Percentiles rank a stretch among this genome's conserved stretches.
Evolutionary conservation across 202 grass and related monocot genomes (phyloP).

Genomic region (Panicum virgatum): DNA sequence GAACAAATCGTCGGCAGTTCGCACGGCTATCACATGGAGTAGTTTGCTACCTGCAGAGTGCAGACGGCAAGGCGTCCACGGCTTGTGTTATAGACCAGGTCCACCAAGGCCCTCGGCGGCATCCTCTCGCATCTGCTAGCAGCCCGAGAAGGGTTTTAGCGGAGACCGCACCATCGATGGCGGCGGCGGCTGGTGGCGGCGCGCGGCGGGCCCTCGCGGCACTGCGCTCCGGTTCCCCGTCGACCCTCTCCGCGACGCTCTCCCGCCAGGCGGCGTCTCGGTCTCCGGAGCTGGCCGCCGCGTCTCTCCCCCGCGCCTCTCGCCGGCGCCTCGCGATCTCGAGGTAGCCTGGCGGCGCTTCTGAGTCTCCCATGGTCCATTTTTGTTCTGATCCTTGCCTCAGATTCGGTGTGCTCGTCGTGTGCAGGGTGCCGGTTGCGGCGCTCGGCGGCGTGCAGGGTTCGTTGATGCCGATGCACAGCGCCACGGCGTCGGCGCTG

Average conservation of each 20-base stretch:
- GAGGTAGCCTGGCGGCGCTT: slow-evolving; percentile 43
- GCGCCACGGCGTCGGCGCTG: slow-evolving; percentile 70
- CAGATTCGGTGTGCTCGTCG: not conserved
- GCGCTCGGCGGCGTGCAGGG: slow-evolving; percentile 58
- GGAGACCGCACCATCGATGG: slow-evolving; percentile 33
- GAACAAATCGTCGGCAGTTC: not conserved
- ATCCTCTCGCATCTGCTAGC: not conserved
- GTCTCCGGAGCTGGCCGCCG: slow-evolving; percentile 15
- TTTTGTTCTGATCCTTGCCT: slow-evolving; percentile 14
- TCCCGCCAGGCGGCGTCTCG: slow-evolving; percentile 35
- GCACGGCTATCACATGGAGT: not conserved
- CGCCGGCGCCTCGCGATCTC: slow-evolving; percentile 59
- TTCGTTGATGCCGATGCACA: slow-evolving; percentile 89
- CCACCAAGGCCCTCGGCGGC: not conserved
- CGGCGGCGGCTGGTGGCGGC: slow-evolving; percentile 71
- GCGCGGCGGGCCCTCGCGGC: slow-evolving; percentile 56
- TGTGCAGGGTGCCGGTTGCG: slow-evolving; percentile 65
- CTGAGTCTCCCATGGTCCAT: not conserved
- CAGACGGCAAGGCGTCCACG: not conserved
- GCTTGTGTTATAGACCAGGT: not conserved
- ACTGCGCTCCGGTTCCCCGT: slow-evolving; percentile 54
- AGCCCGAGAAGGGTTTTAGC: slow-evolving; percentile 48
- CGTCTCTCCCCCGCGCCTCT: slow-evolving; percentile 50
- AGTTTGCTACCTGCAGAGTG: too few relatives aligned
- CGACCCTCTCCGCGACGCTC: slow-evolving; percentile 33